These are phyloP conservation scores for Amesomyces nigricolor DNA, from an alignment of 2,329 filamentous ascomycete species.

Conservation along the genomic window DNA sequence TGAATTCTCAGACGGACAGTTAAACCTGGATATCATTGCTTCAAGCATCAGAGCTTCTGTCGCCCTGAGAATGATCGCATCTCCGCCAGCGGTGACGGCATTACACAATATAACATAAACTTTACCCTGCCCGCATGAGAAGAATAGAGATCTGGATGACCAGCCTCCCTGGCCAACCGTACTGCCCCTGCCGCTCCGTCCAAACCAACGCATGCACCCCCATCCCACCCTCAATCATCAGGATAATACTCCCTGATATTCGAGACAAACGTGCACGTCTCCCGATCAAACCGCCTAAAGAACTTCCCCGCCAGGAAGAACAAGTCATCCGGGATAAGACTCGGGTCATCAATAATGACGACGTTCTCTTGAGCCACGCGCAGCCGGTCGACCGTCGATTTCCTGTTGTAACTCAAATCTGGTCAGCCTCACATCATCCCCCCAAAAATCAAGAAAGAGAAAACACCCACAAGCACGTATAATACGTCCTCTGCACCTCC, in stretches of 20 bases:
- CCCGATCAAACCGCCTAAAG: conserved; percentile 78
- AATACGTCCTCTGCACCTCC: conserved; percentile 67
- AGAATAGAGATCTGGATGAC: not conserved
- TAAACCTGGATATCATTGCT: too few species aligned
- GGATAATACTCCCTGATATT: conserved; percentile 78
- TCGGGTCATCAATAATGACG: conserved; percentile 47
- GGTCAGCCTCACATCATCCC: conserved; percentile 18
- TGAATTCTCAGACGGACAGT: too few species aligned
- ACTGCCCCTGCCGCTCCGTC: not conserved
- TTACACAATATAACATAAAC: too few species aligned
- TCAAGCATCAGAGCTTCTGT: too few species aligned
- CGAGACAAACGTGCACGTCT: conserved; percentile 67
- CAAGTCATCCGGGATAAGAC: conserved; percentile 50
- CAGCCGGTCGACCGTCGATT: conserved; percentile 63
- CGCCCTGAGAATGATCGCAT: not conserved
- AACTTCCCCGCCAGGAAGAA: conserved; percentile 71
- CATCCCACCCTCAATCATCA: conserved; percentile 54
- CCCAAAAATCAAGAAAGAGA: not conserved
- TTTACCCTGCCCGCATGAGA: not conserved
- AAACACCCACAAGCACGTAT: conserved; percentile 73
- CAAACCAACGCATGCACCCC: conserved; percentile 8
- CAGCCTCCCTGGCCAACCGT: too few species aligned
- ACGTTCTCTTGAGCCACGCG: conserved; percentile 77
- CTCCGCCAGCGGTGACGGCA: not conserved
- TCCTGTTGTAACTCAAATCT: conserved; percentile 28